These are phyloP conservation scores for Rhizopogon vinicolor DNA, from an alignment of 768 basidiomycete genomes.

Conservation along the genomic window DNA sequence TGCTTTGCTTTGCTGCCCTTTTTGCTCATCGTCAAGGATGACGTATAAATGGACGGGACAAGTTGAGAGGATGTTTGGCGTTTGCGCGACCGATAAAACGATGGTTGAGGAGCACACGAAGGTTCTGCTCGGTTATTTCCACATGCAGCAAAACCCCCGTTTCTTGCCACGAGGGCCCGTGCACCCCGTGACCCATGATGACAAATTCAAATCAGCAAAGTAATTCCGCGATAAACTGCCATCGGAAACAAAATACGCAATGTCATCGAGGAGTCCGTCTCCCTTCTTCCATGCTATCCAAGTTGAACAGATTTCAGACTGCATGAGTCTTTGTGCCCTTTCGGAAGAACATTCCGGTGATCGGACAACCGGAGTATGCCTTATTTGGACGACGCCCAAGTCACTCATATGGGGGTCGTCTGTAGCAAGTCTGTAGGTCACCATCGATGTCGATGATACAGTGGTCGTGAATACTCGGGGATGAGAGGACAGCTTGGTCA, in stretches of 20 bases:
- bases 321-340: too few relatives aligned
- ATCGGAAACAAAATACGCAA: slow-evolving; percentile 22
- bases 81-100: slow-evolving; percentile 34
- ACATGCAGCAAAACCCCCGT: slow-evolving; percentile 31
- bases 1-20: slow-evolving; percentile 41
- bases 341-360: neutral
- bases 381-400: slow-evolving; percentile 20
- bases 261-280: neutral
- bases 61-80: slow-evolving; percentile 11
- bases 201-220: slow-evolving; percentile 27
- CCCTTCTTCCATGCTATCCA: neutral
- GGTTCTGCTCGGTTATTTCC: slow-evolving; percentile 37
- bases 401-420: neutral
- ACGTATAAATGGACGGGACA: slow-evolving; percentile 10
- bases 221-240: slow-evolving; percentile 26
- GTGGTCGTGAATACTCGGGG: neutral
- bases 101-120: slow-evolving; percentile 36
- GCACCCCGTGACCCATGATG: slow-evolving; percentile 23
- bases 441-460: neutral
- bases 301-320: neutral
- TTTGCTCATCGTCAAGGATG: slow-evolving; percentile 39
- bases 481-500: neutral
- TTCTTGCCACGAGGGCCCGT: slow-evolving; percentile 37
- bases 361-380: slow-evolving; percentile 16
- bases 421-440: neutral